Percentiles rank a stretch among this genome's conserved stretches.
phyloP scores from a whole-genome alignment of 164 flowering plant species.

The Annona cherimola region DNA sequence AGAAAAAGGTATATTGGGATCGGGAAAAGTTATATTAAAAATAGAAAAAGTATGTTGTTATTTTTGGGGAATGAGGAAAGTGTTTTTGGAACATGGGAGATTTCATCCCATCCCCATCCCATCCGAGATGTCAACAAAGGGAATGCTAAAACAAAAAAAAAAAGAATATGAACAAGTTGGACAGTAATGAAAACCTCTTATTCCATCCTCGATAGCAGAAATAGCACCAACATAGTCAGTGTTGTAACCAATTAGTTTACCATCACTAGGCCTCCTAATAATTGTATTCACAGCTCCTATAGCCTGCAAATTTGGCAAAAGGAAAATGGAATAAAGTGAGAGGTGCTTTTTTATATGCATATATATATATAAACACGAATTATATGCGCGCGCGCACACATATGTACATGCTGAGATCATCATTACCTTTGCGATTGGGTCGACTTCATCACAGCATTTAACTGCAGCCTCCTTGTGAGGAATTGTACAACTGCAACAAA shows the following conservation, averaged over 20 bases:
- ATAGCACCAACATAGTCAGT: conserved; percentile 88
- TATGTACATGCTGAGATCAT: not conserved
- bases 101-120: too few species aligned
- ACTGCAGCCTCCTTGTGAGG: conserved; percentile 92
- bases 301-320: conserved; percentile 36
- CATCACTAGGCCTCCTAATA: conserved; percentile 63
- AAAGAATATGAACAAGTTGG: conserved; percentile 6
- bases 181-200: conserved; percentile 50
- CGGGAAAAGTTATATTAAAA: too few species aligned
- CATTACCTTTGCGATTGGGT: conserved; percentile 84
- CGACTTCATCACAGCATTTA: conserved; percentile 78
- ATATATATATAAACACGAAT: not conserved
- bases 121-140: too few species aligned
- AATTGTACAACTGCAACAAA: conserved; percentile 66
- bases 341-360: not conserved
- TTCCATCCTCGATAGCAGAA: conserved; percentile 78
- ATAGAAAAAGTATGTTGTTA: too few species aligned
- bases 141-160: not conserved
- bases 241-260: conserved; percentile 74
- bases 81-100: too few species aligned
- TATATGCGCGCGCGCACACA: not conserved
- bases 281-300: conserved; percentile 92
- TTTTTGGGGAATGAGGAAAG: too few species aligned
- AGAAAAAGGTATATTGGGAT: too few species aligned
- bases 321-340: conserved; percentile 1